Evolutionary conservation across 1,139 yeast genomes (phyloP), one percentile per base, ranked within the genome.

Genomic region (Meyerozyma athensensis): DNA sequence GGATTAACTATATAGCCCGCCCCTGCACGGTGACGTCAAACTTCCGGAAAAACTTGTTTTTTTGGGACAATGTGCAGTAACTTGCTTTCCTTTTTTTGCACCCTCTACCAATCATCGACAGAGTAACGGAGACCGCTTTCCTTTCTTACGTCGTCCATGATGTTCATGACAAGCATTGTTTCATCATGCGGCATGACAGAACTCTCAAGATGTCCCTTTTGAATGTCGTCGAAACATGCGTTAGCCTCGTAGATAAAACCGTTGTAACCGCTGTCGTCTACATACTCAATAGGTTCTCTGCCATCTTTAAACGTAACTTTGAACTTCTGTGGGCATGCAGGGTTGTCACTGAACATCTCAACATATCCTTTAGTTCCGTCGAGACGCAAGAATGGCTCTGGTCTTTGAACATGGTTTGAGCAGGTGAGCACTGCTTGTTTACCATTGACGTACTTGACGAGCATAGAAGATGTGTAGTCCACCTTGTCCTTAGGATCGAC

Each of bases 241-340:
- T 74, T 69, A 4, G 79, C 79, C 49, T 75, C 81, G 51, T 68
- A 68, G 39, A 69, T 68, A 52, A 74, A 70, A 2, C 80, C 81
- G 10, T 33, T 30, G 41, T 59, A 64, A 1, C 55, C 61, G 18
- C 58, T 52, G 17, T 53, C 52, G 39, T 65, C 66, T 40, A 56
- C 58, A 35, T 54, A 49, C 34, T 54, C 61, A 26, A 49, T 45
- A 4, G 54, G 44, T 19, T 48, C 52, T 1, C 32, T 18, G 7
- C 48, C 52, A 31, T 58, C 56, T 9, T 43, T 45, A 42, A 56
- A 54, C n/a, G 52, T 54, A 20, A 65, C 54, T 37, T 54, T 57
- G 43, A 51, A 64, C 44, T 50, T 52, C 34, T 56, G 38, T 7
- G 54, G 54, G n/a, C 49, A 41, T 3, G 62, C 74, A 4, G 70